A percentile compares a stretch with the other conserved stretches of the same genome.
Evolutionary conservation across 306 rosid species (phyloP).

Genomic region (Dryas octopetala): DNA sequence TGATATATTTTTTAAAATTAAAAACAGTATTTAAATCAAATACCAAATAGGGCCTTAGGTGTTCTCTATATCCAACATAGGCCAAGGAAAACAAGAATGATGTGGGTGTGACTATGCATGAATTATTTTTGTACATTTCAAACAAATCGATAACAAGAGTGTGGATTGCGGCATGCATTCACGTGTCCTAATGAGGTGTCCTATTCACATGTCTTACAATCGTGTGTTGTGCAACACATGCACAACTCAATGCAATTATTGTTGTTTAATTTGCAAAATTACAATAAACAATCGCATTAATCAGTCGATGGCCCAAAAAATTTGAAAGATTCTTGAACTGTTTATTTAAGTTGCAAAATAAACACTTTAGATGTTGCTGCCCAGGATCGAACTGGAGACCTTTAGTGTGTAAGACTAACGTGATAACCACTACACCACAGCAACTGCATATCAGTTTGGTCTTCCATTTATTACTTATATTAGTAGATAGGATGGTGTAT

Average conservation of each 20-base stretch:
- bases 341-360: not conserved
- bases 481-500: no score
- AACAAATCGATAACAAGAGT: no score
- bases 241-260: not conserved
- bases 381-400: constrained; percentile 97
- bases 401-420: constrained; percentile 93
- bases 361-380: constrained; percentile 47
- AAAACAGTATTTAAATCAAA: no score
- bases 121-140: no score
- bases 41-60: no score
- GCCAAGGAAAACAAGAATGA: no score
- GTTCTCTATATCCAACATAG: no score
- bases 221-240: not conserved
- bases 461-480: no score
- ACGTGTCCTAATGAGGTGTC: not conserved
- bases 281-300: not conserved
- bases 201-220: not conserved
- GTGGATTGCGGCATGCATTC: not conserved
- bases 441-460: not conserved
- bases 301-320: no score
- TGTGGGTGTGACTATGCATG: no score
- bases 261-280: not conserved
- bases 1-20: no score
- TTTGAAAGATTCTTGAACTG: no score
- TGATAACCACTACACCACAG: constrained; percentile 98